Base-by-base conservation (phyloP, 768 basidiomycete species). In the Atractiella rhizophila region DNA sequence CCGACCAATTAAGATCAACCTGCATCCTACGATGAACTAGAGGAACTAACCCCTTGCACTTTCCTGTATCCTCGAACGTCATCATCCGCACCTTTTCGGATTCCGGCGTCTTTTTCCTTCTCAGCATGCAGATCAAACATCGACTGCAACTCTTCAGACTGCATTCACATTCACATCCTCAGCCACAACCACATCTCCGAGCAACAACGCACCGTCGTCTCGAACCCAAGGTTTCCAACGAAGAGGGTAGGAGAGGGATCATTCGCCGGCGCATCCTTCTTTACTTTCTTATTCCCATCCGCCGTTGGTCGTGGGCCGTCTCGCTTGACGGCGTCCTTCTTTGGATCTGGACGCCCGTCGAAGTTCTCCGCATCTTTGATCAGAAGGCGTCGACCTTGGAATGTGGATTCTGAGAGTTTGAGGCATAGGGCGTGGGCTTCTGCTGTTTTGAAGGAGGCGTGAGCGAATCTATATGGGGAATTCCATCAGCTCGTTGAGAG, bases 61-160 rank as follows among this genome's bases (percentile, higher is more conserved):
- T 60, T 8, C 88, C 91, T 36, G 71, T 78, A 58, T 98, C 88
- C 56, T 94, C 83, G 49, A 98, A 98, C 15, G 85, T 86, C 4
- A 83, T 85, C 69, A 98, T 68, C 5, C 88, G 71, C 23, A 98
- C 62, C 55, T 55, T 82, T 82, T 46, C 77, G 54, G 45, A 67
- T 51, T 0, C 61, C 61, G 26, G 54, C 56, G 7, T 50, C 48
- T 3, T 18, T 41, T 23, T 16, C 27, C 37, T 34, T 36, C 37
- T 35, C 21, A 39, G 35, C n/a, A n/a, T n/a, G n/a, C n/a, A n/a
- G n/a, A 28, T 45, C 37, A 23, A 44, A 28, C 23, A 41, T 40
- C 4, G 27, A 40, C 35, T 42, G 7, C 21, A 31, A 28, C 29
- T 28, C 39, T 28, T 35, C n/a, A n/a, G 4, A 16, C 18, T 4